Evolutionary conservation across 2,329 filamentous ascomycete genomes (phyloP).

Genomic region (Chrysoporthe austroafricana): DNA sequence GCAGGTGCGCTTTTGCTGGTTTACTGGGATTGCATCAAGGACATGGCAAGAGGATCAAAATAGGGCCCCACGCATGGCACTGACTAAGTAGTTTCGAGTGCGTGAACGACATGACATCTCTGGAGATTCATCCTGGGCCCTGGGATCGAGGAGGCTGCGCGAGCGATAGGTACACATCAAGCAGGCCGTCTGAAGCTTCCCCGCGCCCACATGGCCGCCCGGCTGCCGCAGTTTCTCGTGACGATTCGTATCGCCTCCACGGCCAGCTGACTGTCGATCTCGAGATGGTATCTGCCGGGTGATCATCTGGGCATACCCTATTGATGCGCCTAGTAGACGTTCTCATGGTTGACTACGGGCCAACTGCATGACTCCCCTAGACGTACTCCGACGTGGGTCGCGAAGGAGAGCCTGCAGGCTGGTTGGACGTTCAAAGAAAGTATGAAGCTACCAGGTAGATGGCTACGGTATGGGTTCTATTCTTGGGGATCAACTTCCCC

Average conservation of each 20-base stretch:
- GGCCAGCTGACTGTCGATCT: neutral
- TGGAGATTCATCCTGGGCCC: neutral
- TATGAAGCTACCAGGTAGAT: no score
- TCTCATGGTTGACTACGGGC: neutral
- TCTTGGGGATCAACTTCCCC: neutral
- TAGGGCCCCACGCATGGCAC: neutral
- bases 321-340: neutral
- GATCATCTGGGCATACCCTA: neutral
- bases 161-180: neutral
- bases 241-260: neutral
- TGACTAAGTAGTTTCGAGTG: neutral
- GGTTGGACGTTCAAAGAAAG: no score
- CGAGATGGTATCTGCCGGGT: neutral
- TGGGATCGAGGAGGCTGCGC: neutral
- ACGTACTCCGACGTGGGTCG: neutral
- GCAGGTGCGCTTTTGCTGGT: neutral
- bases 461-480: neutral
- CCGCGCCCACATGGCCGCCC: constrained; percentile 13
- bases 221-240: neutral
- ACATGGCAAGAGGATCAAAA: neutral
- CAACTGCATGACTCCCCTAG: neutral
- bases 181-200: constrained; percentile 1
- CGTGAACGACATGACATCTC: neutral
- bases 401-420: neutral
- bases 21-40: neutral